Percentiles rank a stretch among this genome's conserved stretches.
Evolutionary conservation across 1,139 yeast genomes (phyloP).

Genomic region (Pichia sp.): DNA sequence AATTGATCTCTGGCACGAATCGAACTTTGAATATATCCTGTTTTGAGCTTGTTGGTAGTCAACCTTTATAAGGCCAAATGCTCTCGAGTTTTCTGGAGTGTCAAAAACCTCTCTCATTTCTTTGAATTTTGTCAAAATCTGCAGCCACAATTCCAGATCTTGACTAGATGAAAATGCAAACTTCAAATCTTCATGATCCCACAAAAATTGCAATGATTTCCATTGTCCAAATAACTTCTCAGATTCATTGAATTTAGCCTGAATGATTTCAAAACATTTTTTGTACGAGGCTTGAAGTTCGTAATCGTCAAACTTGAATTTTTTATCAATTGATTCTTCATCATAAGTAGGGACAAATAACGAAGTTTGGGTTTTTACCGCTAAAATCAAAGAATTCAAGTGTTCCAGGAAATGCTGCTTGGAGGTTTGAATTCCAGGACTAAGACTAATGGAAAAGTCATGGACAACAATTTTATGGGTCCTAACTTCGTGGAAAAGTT

Average conservation of each 20-base stretch:
- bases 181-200: constrained; percentile 40
- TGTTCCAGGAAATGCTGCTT: constrained; percentile 2
- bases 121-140: constrained; percentile 43
- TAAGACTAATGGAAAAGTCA: constrained; percentile 1
- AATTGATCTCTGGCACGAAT: constrained; percentile 51
- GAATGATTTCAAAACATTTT: not conserved
- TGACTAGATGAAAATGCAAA: constrained; percentile 31
- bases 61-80: constrained; percentile 40
- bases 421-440: constrained; percentile 2
- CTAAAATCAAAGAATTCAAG: constrained; percentile 3
- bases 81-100: constrained; percentile 37
- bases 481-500: not conserved
- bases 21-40: constrained; percentile 52
- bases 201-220: constrained; percentile 53
- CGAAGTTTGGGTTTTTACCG: not conserved
- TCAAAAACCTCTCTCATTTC: constrained; percentile 49
- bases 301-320: not conserved
- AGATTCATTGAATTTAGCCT: constrained; percentile 29
- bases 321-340: not conserved
- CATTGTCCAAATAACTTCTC: constrained; percentile 43
- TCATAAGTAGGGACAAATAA: not conserved
- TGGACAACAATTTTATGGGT: constrained; percentile 10
- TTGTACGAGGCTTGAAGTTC: not conserved
- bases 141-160: constrained; percentile 46
- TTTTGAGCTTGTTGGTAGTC: constrained; percentile 53